Conservation (phyloP, 768 basidiomycete species). For the Auricularia cornea region DNA sequence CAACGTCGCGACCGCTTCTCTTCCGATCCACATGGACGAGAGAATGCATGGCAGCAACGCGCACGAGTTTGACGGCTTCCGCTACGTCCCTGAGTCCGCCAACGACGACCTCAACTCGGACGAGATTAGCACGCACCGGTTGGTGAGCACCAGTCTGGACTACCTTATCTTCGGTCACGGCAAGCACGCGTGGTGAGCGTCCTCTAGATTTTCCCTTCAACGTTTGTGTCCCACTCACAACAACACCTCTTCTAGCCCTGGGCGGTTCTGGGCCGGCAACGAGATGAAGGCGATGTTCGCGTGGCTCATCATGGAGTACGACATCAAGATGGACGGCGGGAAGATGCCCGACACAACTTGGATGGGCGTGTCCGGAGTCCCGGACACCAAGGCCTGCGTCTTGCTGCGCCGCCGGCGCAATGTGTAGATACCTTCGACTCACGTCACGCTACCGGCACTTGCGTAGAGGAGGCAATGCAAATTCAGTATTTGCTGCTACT, state of each 20-base stretch:
- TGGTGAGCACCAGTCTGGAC: background rate
- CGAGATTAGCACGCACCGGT: background rate
- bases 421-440: too few species aligned
- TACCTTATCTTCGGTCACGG: slow-evolving; percentile 8
- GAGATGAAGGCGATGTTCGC: slow-evolving; percentile 13
- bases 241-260: slow-evolving; percentile 5
- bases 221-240: too few species aligned
- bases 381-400: too few species aligned
- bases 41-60: background rate
- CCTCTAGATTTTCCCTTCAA: too few species aligned
- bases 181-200: slow-evolving; percentile 7
- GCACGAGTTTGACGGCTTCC: slow-evolving; percentile 4
- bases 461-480: too few species aligned
- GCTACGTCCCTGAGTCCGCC: background rate
- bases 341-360: too few species aligned
- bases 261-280: slow-evolving; percentile 12
- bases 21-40: too few species aligned
- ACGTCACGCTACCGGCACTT: too few species aligned
- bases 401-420: too few species aligned
- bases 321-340: slow-evolving; percentile 18
- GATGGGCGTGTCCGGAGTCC: too few species aligned
- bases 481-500: too few species aligned
- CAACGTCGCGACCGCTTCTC: slow-evolving; percentile 16
- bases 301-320: slow-evolving; percentile 21
- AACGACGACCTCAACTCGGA: background rate